A percentile compares a stretch with the other conserved stretches of the same genome.
phyloP scores from a whole-genome alignment of 257 asterid genomes.

The Penstemon newberryi region DNA sequence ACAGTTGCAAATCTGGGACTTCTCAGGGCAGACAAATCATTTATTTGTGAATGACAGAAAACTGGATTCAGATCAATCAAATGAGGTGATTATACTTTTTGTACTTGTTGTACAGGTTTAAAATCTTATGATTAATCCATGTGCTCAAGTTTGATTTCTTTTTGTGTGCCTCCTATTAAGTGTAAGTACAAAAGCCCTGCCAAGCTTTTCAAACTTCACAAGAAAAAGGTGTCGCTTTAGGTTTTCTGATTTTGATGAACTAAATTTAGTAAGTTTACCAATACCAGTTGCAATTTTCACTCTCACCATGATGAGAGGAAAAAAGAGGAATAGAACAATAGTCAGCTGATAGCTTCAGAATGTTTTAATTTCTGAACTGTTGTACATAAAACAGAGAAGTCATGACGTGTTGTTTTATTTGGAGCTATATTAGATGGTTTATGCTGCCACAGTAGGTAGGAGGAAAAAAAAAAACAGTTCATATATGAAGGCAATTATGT shows the following conservation, averaged over 20 bases:
- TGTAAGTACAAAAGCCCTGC: slow-evolving; percentile 4
- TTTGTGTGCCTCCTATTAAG: not conserved
- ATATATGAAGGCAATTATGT: not conserved
- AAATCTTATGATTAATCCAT: not conserved
- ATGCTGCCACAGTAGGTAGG: not conserved
- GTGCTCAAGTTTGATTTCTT: slow-evolving; percentile 13
- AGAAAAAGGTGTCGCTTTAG: slow-evolving; percentile 7
- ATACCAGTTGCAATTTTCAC: slow-evolving; percentile 9
- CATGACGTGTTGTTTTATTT: too few species aligned
- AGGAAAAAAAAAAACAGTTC: not conserved
- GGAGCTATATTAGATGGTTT: not conserved
- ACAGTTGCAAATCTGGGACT: slow-evolving; percentile 79
- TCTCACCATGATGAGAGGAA: not conserved
- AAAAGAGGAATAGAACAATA: too few species aligned
- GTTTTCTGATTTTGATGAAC: slow-evolving; percentile 11
- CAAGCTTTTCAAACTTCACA: slow-evolving; percentile 9
- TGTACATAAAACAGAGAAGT: too few species aligned
- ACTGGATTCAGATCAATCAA: slow-evolving; percentile 33
- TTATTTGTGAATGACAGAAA: slow-evolving; percentile 39
- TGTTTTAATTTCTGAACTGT: not conserved
- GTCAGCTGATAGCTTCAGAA: not conserved
- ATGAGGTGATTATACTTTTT: slow-evolving; percentile 43
- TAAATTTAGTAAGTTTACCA: slow-evolving; percentile 4
- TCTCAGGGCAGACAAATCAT: slow-evolving; percentile 60
- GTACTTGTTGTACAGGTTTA: slow-evolving; percentile 20